Conservation (phyloP, 306 rosid genomes). For the Carpinus viminea region DNA sequence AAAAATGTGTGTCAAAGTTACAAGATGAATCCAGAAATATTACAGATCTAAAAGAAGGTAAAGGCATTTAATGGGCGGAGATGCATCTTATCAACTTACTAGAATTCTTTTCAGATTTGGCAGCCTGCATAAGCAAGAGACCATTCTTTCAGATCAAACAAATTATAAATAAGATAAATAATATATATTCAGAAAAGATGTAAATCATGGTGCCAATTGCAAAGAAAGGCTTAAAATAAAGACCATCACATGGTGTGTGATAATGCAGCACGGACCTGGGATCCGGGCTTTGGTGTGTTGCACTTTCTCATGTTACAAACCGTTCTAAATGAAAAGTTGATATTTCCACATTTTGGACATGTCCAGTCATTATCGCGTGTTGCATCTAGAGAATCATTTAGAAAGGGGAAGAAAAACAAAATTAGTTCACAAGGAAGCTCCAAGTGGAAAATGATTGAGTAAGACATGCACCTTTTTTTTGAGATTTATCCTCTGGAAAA, state of each 20-base stretch:
- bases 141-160: constrained; percentile 26
- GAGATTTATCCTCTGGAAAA: constrained; percentile 72
- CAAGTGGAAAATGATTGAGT: not conserved
- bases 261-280: constrained; percentile 59
- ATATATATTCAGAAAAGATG: not conserved
- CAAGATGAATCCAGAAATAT: constrained; percentile 14
- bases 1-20: constrained; percentile 16
- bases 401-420: not conserved
- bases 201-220: not conserved
- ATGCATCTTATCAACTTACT: constrained; percentile 54
- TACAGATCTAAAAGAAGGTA: not conserved
- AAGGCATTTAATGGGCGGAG: constrained; percentile 2
- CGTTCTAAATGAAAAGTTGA: constrained; percentile 90
- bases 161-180: not conserved
- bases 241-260: not conserved
- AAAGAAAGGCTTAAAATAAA: not conserved
- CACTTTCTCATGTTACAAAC: constrained; percentile 99
- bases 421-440: not conserved
- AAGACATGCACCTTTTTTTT: constrained; percentile 52
- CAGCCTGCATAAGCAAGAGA: constrained; percentile 51
- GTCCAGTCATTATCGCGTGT: constrained; percentile 99
- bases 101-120: constrained; percentile 75
- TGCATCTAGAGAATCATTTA: constrained; percentile 44
- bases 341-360: constrained; percentile 97
- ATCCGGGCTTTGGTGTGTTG: constrained; percentile 97